A percentile compares a stretch with the other conserved stretches of the same genome.
These are phyloP conservation scores for Ogataea hybrid DNA, from an alignment of 1,139 yeast species.

Conservation along the genomic window DNA sequence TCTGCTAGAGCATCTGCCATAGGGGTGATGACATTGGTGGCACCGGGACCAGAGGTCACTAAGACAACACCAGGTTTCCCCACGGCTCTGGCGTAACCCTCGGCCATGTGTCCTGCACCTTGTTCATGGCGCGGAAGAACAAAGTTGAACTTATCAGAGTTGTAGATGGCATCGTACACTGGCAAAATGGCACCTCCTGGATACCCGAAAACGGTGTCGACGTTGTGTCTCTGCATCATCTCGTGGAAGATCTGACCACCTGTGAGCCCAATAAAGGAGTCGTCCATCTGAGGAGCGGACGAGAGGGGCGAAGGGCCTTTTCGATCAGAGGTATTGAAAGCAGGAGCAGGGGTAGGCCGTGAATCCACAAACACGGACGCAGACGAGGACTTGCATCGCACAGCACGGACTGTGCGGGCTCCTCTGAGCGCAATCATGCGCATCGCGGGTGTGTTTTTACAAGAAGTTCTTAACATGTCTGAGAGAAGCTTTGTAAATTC, in stretches of 20 bases:
- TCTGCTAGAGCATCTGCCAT: slow-evolving; percentile 97
- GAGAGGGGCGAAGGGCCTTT: slow-evolving; percentile 21
- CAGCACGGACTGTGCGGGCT: slow-evolving; percentile 3
- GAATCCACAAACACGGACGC: slow-evolving; percentile 14
- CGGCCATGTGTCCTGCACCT: slow-evolving; percentile 99
- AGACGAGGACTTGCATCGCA: slow-evolving; percentile 23
- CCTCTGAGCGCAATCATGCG: slow-evolving; percentile 7
- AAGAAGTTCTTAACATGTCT: slow-evolving; percentile 6
- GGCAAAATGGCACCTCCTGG: slow-evolving; percentile 99
- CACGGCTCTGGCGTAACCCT: slow-evolving; percentile 92
- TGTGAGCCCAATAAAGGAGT: slow-evolving; percentile 86
- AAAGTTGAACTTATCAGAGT: slow-evolving; percentile 84
- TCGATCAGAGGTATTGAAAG: slow-evolving; percentile 28
- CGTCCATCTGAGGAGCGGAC: slow-evolving; percentile 51
- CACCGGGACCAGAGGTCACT: slow-evolving; percentile 99
- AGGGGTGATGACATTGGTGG: slow-evolving; percentile 95
- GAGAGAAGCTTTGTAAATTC: slow-evolving; percentile 1
- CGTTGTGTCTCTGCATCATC: slow-evolving; percentile 96
- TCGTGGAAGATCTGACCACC: slow-evolving; percentile 99
- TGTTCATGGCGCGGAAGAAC: slow-evolving; percentile 96
- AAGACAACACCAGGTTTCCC: slow-evolving; percentile 99
- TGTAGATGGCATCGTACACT: slow-evolving; percentile 94
- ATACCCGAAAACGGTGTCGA: slow-evolving; percentile 91
- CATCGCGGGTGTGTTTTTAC: slow-evolving; percentile 8
- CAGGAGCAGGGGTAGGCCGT: slow-evolving; percentile 53